Evolutionary conservation across 805 yeast species (phyloP).

Genomic region (Saccharomycopsis synnaedendra): DNA sequence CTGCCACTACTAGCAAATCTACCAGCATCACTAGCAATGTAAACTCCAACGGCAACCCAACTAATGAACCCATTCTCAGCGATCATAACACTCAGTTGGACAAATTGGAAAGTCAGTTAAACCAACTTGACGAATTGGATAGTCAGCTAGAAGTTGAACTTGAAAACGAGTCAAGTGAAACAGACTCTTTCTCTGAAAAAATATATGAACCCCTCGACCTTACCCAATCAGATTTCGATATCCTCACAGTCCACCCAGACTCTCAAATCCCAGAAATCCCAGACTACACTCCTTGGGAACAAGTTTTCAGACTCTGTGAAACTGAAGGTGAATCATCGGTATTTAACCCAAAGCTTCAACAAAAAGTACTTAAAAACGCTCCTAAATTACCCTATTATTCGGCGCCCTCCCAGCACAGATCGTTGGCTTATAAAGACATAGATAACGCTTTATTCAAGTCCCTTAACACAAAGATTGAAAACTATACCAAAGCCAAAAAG

Average conservation of each 20-base stretch:
- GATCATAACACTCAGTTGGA: too few species aligned
- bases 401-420: background rate
- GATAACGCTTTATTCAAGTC: conserved; percentile 39
- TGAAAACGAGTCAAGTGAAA: too few species aligned
- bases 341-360: conserved; percentile 24
- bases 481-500: conserved; percentile 20
- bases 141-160: too few species aligned
- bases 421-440: conserved; percentile 20
- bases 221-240: conserved; percentile 33
- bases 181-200: conserved; percentile 39
- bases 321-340: conserved; percentile 4
- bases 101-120: too few species aligned
- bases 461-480: conserved; percentile 25
- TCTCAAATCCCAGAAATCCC: conserved; percentile 15
- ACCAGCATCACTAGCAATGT: too few species aligned
- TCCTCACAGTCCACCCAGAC: conserved; percentile 16
- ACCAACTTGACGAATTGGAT: too few species aligned
- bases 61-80: too few species aligned
- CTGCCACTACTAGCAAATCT: too few species aligned
- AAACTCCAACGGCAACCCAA: too few species aligned
- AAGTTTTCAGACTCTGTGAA: conserved; percentile 3
- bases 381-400: conserved; percentile 8
- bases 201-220: conserved; percentile 60
- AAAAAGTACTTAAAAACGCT: conserved; percentile 3
- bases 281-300: conserved; percentile 17